Evolutionary conservation across 495 filamentous ascomycete genomes (phyloP).

Genomic region (Haplographium delicatum): DNA sequence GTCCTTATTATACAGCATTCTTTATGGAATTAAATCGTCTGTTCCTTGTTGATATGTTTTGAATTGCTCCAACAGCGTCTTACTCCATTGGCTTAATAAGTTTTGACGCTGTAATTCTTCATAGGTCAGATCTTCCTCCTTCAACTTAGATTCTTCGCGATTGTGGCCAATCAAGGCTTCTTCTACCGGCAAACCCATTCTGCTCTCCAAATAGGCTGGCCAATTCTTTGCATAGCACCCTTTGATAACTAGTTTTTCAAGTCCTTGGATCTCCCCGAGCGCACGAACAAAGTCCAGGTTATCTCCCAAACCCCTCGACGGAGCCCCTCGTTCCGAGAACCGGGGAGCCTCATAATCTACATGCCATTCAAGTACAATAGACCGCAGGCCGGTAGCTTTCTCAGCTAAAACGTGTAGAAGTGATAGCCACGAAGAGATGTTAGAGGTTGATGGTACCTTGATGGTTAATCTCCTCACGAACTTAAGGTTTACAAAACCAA

Average conservation of each 20-base stretch:
- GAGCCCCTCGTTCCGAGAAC: background rate
- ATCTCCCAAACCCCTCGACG: conserved; percentile 10
- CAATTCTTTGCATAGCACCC: conserved; percentile 17
- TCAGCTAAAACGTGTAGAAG: conserved; percentile 15
- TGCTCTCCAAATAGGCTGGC: conserved; percentile 13
- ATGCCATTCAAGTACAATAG: conserved; percentile 9
- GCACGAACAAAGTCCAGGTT: conserved; percentile 13
- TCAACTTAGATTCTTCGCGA: too few species aligned
- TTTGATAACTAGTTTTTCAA: conserved; percentile 15
- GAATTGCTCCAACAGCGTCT: too few species aligned
- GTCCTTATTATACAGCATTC: too few species aligned
- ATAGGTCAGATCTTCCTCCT: too few species aligned
- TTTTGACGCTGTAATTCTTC: too few species aligned
- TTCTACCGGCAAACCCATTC: too few species aligned
- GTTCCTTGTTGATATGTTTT: too few species aligned
- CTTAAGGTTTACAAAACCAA: conserved; percentile 14
- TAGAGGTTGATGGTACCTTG: conserved; percentile 6
- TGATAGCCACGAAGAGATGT: conserved; percentile 9
- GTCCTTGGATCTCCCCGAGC: conserved; percentile 12
- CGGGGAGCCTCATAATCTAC: conserved; percentile 5
- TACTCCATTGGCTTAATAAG: too few species aligned
- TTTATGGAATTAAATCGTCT: too few species aligned
- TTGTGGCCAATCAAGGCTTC: too few species aligned
- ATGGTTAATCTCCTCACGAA: conserved; percentile 12
- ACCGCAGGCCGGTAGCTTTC: conserved; percentile 14